phyloP scores from a whole-genome alignment of 495 filamentous ascomycete genomes.

The Penicillium odoratum region DNA sequence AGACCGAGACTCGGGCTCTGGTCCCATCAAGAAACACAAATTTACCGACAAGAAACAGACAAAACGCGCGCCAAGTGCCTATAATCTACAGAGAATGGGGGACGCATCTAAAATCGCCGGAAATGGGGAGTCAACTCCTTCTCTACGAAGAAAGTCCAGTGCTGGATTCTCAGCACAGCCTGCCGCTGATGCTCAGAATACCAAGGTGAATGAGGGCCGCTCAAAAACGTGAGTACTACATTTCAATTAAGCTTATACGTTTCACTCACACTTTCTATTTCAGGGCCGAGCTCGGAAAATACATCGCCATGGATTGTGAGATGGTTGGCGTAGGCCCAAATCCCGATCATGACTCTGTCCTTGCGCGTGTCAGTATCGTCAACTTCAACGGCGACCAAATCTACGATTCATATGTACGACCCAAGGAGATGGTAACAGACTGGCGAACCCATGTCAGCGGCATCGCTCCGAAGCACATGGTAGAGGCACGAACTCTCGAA shows the following conservation, averaged over 20 bases:
- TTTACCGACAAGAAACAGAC: constrained; percentile 28
- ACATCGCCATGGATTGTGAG: constrained; percentile 92
- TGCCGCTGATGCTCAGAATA: constrained; percentile 20
- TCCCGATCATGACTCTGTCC: constrained; percentile 61
- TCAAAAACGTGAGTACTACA: constrained; percentile 41
- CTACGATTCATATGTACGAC: constrained; percentile 87
- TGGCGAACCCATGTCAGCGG: constrained; percentile 87
- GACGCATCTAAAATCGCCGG: constrained; percentile 19
- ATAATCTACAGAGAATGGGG: constrained; percentile 38
- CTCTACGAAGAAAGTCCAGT: constrained; percentile 31
- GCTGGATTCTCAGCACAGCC: constrained; percentile 14
- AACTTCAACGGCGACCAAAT: constrained; percentile 89
- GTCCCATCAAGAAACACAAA: constrained; percentile 40
- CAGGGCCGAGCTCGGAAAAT: constrained; percentile 70
- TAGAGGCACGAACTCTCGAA: constrained; percentile 64
- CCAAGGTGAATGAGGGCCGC: constrained; percentile 53
- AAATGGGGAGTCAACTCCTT: constrained; percentile 16
- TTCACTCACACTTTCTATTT: constrained; percentile 12
- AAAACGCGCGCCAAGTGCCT: constrained; percentile 15
- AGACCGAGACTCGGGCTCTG: constrained; percentile 36
- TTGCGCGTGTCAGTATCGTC: constrained; percentile 84
- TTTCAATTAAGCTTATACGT: not conserved
- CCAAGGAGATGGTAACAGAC: constrained; percentile 75
- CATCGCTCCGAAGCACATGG: constrained; percentile 69
- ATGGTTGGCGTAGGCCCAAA: constrained; percentile 89